A percentile compares a stretch with the other conserved stretches of the same genome.
Evolutionary conservation across 1,284 basidiomycete species (phyloP).

Genomic region (Leccinum angustisporum): DNA sequence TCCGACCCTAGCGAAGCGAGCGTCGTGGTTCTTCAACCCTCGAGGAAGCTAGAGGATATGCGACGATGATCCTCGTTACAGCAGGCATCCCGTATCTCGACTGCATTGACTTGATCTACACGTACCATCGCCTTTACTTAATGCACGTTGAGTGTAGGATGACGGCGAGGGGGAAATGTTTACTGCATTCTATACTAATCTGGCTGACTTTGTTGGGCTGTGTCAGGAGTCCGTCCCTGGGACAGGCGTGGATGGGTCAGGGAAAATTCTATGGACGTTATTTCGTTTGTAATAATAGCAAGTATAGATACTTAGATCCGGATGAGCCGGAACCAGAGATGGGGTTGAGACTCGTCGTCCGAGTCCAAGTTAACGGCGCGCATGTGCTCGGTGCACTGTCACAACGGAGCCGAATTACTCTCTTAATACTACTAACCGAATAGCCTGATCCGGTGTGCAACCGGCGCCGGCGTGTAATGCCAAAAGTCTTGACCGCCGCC

Average conservation of each 20-base stretch:
- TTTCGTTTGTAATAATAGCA: slow-evolving; percentile 9
- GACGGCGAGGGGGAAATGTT: slow-evolving; percentile 12
- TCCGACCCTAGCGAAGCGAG: slow-evolving; percentile 66
- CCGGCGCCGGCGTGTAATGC: neutral
- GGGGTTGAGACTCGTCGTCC: neutral
- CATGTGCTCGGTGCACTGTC: neutral
- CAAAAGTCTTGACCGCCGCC: neutral
- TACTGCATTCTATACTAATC: slow-evolving; percentile 32
- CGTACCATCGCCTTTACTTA: slow-evolving; percentile 27
- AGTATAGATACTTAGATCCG: slow-evolving; percentile 16
- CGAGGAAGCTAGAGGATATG: slow-evolving; percentile 44
- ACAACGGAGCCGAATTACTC: slow-evolving; percentile 29
- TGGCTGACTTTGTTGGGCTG: slow-evolving; percentile 16
- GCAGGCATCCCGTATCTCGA: slow-evolving; percentile 18
- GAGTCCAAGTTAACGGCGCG: neutral
- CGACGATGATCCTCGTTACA: slow-evolving; percentile 15
- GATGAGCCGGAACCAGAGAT: slow-evolving; percentile 8
- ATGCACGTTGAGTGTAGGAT: slow-evolving; percentile 27
- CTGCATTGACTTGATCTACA: slow-evolving; percentile 40
- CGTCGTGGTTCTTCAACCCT: slow-evolving; percentile 87
- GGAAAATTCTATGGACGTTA: slow-evolving; percentile 29
- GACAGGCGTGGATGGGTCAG: slow-evolving; percentile 22
- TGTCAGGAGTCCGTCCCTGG: slow-evolving; percentile 24
- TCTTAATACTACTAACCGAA: neutral
- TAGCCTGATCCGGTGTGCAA: neutral